Evolutionary conservation across 176 grass and related monocot species (phyloP), one percentile per base, ranked within the genome.

Genomic region (Themeda triandra): DNA sequence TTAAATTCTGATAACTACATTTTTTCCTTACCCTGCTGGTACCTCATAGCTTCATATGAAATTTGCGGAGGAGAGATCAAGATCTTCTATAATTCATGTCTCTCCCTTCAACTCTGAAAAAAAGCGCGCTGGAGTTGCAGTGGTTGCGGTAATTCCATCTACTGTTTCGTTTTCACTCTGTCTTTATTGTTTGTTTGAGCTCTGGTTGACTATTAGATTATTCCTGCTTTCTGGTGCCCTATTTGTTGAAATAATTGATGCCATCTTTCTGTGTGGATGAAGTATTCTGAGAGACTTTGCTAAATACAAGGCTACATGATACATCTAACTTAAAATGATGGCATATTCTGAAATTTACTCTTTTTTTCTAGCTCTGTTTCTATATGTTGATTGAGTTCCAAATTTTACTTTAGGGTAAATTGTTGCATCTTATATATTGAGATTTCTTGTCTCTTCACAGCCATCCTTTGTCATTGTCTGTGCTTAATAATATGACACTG

Each of bases 71-170:
- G 83, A 89, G 82, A 88, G 89, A 85, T 90, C 89, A 83, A 87
- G 85, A 85, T 95, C 91, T 86, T 36, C 85, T 80, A 92, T 98
- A 80, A 56, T 95, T 86, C 93, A 93, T 48, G 96, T 90, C 46
- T 89, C 80, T 75, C 96, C 96, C 71, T 98, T 98, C 88, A 95
- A 92, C 74, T 98, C 96, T 13, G 93, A 95, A 84, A 98, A 94
- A 75, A 98, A 98, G 25, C 64, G 91, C 2, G 89, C 91, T 13
- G 93, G 93, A 46, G 91, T 95, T 73, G 93, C 93, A 85, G 83
- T 98, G 30, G 63, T 29, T 33, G 32, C 78, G 85, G 96, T 98
- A 93, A 92, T 76, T 82, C 31, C 46, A 59, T 79, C 25, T 44
- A 46, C 49, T 25, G 80, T 76, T 79, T 29, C 5, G 13, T 65